Evolutionary conservation across 225 moss, liverwort and hornwort species (phyloP), one percentile per base, ranked within the genome.

Genomic region (Sphagnum contortum): DNA sequence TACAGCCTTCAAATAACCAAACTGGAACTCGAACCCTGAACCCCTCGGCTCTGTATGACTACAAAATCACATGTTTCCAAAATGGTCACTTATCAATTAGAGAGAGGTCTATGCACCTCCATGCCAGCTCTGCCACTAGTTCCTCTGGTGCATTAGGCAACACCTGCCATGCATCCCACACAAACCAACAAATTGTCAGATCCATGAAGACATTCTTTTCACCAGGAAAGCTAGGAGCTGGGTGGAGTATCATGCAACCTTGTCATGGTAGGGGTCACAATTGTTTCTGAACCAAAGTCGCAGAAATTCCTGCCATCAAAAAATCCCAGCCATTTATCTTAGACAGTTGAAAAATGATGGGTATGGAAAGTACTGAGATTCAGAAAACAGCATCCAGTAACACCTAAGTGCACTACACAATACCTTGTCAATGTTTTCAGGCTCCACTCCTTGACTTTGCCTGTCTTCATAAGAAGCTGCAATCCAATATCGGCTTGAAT

Each of bases 361-460:
- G 45, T 8, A 10, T 4, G 29, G 2, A 29, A 29, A 29, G 29
- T 29, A 29, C 29, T 29, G 29, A 29, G 29, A 29, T 29, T 29
- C 29, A 29, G 29, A 29, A 29, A 29, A 29, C 29, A 29, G 29
- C 29, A 29, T 29, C 29, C 29, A 29, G 29, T 29, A 29, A 29
- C 29, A 29, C 29, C 29, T 29, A 29, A 29, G 29, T 29, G 29
- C 29, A 29, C 29, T 29, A 4, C 29, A 4, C 11, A 50, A 47
- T 62, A 92, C 98, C 98, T 98, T 98, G 70, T 98, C 93, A 73
- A 98, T 91, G 49, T 88, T 98, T 66, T 93, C 89, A 67, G 98
- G 93, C 74, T 98, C 98, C 54, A 86, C 70, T 64, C 91, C 93
- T 71, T 77, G 70, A 48, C 85, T 86, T 45, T 93, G 91, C 48